Percentiles rank a stretch among this genome's conserved stretches.
Evolutionary conservation across 2,329 filamentous ascomycete species (phyloP).

Genomic region (Dryadomyces quercus-mongolicae): DNA sequence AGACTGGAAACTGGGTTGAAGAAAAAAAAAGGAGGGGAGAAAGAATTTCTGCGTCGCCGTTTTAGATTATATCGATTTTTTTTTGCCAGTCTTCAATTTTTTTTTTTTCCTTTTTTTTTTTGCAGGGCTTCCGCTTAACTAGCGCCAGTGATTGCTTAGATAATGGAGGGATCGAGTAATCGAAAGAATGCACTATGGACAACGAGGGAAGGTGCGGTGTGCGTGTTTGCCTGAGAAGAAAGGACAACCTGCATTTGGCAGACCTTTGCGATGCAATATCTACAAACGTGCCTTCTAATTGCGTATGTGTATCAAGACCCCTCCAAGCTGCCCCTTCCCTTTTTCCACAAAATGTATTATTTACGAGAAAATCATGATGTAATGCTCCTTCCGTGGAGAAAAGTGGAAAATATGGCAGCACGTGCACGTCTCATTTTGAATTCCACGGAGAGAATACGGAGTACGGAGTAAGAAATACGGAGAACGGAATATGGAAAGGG

Average conservation of each 20-base stretch:
- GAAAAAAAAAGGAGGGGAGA: slow-evolving; percentile 10
- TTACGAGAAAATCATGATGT: no score
- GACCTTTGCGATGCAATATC: not conserved
- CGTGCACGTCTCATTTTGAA: no score
- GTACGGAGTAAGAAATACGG: no score
- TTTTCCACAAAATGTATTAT: no score
- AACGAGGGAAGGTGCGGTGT: slow-evolving; percentile 1
- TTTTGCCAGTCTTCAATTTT: slow-evolving; percentile 4
- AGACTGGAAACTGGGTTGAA: slow-evolving; percentile 27
- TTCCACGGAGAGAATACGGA: no score
- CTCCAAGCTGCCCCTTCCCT: no score
- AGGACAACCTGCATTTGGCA: not conserved
- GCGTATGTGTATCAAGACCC: no score
- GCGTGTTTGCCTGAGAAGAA: not conserved
- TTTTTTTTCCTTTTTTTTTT: slow-evolving; percentile 7
- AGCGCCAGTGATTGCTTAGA: slow-evolving; percentile 1
- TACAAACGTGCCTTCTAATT: not conserved
- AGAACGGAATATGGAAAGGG: no score
- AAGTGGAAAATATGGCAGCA: no score
- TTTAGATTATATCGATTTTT: slow-evolving; percentile 7
- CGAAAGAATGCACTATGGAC: not conserved
- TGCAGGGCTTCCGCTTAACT: slow-evolving; percentile 2
- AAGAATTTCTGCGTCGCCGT: slow-evolving; percentile 9
- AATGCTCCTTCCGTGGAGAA: no score
- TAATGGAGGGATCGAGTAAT: not conserved